These are phyloP conservation scores for Colletotrichum sojae DNA, from an alignment of 2,329 filamentous ascomycete genomes.

Conservation along the genomic window DNA sequence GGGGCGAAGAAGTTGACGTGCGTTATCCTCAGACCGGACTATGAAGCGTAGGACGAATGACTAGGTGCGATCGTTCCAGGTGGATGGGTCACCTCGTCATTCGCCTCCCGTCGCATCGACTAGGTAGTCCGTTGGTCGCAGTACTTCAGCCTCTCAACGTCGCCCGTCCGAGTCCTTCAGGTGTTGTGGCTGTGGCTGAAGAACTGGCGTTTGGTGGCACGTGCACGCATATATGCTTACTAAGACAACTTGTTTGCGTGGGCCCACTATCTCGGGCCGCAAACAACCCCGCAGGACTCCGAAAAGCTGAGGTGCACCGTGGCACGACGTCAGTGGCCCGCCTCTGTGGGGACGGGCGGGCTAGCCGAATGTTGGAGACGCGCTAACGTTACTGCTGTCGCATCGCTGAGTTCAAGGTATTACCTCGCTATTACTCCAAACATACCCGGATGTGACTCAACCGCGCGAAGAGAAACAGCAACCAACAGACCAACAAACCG, in stretches of 20 bases:
- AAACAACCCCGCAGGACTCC: conserved; percentile 6
- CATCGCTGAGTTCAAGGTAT: not conserved
- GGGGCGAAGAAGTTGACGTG: conserved; percentile 1
- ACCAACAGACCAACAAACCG: not conserved
- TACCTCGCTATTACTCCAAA: not conserved
- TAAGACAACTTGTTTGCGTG: not conserved
- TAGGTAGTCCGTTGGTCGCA: too few relatives aligned
- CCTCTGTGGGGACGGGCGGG: conserved; percentile 7
- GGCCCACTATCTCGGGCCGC: not conserved
- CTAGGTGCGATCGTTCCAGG: conserved; percentile 11
- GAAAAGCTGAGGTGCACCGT: conserved; percentile 8
- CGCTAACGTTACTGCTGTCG: too few relatives aligned
- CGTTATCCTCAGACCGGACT: conserved; percentile 8
- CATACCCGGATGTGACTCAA: not conserved
- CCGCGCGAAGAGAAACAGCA: too few relatives aligned
- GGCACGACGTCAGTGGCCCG: conserved; percentile 35
- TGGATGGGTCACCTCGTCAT: conserved; percentile 25
- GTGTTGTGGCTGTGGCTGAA: conserved; percentile 5
- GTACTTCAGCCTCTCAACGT: not conserved
- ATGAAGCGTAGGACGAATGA: conserved; percentile 15
- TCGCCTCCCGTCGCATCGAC: not conserved
- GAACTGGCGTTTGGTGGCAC: conserved; percentile 5
- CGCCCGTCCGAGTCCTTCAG: not conserved
- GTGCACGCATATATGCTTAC: not conserved
- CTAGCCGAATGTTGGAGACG: too few relatives aligned